Base-by-base conservation (phyloP, 495 filamentous ascomycete species). In the Penicillium bialowiezense region DNA sequence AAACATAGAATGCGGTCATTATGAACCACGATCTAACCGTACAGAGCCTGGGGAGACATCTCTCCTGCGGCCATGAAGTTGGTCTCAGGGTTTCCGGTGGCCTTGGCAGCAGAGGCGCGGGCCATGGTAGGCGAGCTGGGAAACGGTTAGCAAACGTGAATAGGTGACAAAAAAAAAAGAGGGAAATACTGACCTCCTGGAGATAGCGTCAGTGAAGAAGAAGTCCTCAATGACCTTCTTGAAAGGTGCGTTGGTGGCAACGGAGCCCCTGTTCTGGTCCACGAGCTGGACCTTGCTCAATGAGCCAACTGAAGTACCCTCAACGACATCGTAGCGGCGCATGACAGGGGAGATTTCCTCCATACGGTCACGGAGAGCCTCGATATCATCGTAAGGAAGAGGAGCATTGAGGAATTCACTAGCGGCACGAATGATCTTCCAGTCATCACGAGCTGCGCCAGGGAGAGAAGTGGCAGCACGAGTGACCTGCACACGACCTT, bases 171-270 rank as follows among this genome's bases (percentile, higher is more conserved):
- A 41, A 10, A 9, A 39, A 31, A 1, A 34, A 8, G 2, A 39
- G n/a, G 3, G 29, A 21, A 33, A 17, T 15, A 64, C 81, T 63
- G 71, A 91, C 90, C 89, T 95, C 76, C 95, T 85, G 9, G 89
- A 93, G 63, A 98, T 97, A 17, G 84, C 80, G 68, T 98, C 93
- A 51, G 93, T 98, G 65, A 98, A 96, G 73, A 87, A 98, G 70
- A 97, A 98, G 68, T 98, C 88, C 56, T 96, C 82, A 54, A 98
- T 88, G 21, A 87, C 83, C 71, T 84, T 87, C 74, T 81, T 88
- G 64, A 98, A 78, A 3, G 86, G 83, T 60, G 77, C 68, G 2
- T 78, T 81, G 10, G 70, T 86, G 3, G 80, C 44, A 65, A 89
- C 85, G 13, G 79, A 63, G 8, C 89, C 91, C 80, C 90, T 96